These are phyloP conservation scores for Brasilioporus rufonigricans DNA, from an alignment of 768 basidiomycete species.

Conservation along the genomic window DNA sequence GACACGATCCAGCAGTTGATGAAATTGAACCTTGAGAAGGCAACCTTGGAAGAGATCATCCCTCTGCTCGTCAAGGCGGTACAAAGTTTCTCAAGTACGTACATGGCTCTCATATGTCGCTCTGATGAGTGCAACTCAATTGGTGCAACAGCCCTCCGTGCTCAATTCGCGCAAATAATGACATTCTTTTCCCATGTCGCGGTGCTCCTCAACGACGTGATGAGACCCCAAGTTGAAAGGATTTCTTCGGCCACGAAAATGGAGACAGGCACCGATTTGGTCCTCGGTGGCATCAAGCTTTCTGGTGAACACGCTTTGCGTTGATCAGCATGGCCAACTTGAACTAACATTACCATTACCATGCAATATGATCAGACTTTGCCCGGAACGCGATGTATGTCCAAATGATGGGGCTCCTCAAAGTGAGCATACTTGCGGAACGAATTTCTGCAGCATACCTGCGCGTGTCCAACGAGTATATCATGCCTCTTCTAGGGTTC, in stretches of 20 bases:
- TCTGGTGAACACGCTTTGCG: neutral
- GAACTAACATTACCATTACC: neutral
- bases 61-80: constrained; percentile 8
- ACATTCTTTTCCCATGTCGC: constrained; percentile 15
- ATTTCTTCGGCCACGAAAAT: constrained; percentile 8
- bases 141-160: constrained; percentile 9
- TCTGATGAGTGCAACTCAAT: neutral
- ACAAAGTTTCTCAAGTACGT: constrained; percentile 14
- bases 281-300: constrained; percentile 16
- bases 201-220: constrained; percentile 19
- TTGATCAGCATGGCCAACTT: no score
- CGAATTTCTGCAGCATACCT: constrained; percentile 15
- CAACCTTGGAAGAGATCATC: no score
- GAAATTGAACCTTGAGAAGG: no score
- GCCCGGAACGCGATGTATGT: constrained; percentile 13
- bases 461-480: constrained; percentile 16
- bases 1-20: no score
- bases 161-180: constrained; percentile 16
- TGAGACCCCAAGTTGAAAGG: neutral
- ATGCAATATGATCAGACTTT: constrained; percentile 1
- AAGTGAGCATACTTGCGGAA: no score
- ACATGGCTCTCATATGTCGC: neutral
- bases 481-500: constrained; percentile 19
- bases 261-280: constrained; percentile 10
- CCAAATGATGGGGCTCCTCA: no score